Conservation (phyloP, 805 yeast genomes). For the Barnettozyma wickerhamii region DNA sequence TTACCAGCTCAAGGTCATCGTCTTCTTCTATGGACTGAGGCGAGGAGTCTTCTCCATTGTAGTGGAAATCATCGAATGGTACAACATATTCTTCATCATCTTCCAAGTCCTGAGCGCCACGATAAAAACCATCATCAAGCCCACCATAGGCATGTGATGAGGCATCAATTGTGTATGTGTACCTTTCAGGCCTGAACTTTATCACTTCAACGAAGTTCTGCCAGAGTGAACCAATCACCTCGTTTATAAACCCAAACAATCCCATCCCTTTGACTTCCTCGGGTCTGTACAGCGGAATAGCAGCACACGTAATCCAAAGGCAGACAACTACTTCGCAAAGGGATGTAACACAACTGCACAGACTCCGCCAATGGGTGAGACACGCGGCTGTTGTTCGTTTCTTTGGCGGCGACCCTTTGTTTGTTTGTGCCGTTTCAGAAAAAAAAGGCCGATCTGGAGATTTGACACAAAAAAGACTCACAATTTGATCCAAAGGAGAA, state of each 20-base stretch:
- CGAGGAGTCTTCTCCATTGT: no score
- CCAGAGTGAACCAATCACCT: constrained; percentile 2
- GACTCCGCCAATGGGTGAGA: no score
- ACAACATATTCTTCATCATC: background rate
- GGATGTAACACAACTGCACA: no score
- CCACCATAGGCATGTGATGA: background rate
- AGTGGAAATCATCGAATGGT: no score
- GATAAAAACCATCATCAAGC: no score
- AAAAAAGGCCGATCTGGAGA: no score
- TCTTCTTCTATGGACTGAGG: background rate
- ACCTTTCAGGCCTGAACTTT: constrained; percentile 1
- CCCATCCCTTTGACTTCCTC: background rate
- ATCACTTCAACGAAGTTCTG: background rate
- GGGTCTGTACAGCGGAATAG: background rate
- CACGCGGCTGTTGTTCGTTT: no score
- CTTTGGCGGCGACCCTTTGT: no score
- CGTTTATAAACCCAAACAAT: background rate
- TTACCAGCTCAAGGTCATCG: constrained; percentile 1
- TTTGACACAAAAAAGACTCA: no score
- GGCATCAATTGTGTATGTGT: background rate
- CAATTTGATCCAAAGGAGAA: no score
- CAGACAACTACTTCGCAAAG: no score
- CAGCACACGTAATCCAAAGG: background rate
- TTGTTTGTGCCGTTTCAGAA: no score
- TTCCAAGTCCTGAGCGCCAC: background rate